A percentile compares a stretch with the other conserved stretches of the same genome.
Evolutionary conservation across 208 protist genomes (phyloP).

Genomic region (Leishmania braziliensis): DNA sequence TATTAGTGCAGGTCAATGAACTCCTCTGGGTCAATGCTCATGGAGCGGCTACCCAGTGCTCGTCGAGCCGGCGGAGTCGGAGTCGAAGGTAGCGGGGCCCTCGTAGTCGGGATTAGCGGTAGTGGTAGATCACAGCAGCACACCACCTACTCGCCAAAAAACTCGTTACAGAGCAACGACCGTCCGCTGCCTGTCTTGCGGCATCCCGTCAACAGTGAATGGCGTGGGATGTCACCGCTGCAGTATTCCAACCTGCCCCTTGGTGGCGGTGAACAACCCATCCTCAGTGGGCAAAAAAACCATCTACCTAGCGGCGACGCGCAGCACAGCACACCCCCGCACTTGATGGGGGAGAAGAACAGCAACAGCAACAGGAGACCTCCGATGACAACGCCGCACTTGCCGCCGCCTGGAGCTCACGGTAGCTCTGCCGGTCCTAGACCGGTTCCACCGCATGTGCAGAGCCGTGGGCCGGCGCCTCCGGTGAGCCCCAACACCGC

Average conservation of each 20-base stretch:
- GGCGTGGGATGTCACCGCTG: not conserved
- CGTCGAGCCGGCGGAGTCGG: not conserved
- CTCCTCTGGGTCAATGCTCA: constrained; percentile 7
- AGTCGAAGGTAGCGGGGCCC: not conserved
- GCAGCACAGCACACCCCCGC: not conserved
- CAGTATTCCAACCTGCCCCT: not conserved
- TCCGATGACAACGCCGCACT: not conserved
- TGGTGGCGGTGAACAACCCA: not conserved
- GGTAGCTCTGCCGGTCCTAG: not conserved
- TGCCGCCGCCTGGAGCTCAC: not conserved
- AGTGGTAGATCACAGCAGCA: not conserved
- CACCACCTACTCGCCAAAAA: not conserved
- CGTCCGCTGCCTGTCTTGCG: not conserved
- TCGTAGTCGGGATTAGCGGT: not conserved
- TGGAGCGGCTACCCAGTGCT: not conserved
- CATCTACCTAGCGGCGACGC: not conserved
- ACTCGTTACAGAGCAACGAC: too few relatives aligned
- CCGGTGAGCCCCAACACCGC: not conserved
- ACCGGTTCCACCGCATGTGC: not conserved
- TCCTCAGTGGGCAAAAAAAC: too few relatives aligned
- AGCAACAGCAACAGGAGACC: too few relatives aligned
- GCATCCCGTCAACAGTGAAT: not conserved
- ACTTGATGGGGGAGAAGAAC: not conserved
- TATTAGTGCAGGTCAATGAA: constrained; percentile 6
- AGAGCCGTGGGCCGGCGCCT: not conserved